phyloP scores from a whole-genome alignment of 2,329 filamentous ascomycete genomes.

The Aspergillus tubingensis region DNA sequence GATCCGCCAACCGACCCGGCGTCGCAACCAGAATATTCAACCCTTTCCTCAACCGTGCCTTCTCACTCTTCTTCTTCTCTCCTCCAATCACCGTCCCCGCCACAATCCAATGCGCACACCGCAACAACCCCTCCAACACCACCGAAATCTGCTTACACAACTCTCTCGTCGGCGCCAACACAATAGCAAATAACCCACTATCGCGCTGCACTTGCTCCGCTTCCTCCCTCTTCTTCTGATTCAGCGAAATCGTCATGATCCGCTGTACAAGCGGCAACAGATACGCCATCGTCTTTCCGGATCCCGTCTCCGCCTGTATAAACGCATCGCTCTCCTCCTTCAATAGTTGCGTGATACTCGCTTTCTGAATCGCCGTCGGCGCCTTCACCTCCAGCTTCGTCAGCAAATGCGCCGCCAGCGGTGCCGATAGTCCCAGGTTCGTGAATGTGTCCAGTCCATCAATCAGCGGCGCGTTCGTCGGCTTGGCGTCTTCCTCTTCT shows the following conservation, averaged over 20 bases:
- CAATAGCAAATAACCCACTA: constrained; percentile 87
- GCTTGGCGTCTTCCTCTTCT: constrained; percentile 53
- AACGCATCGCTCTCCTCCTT: constrained; percentile 86
- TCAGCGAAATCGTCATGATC: constrained; percentile 70
- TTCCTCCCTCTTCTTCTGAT: constrained; percentile 6
- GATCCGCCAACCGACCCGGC: constrained; percentile 85
- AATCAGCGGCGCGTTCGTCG: constrained; percentile 87
- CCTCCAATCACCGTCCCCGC: constrained; percentile 79
- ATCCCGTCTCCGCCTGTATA: constrained; percentile 94
- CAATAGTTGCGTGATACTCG: constrained; percentile 77
- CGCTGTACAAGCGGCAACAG: constrained; percentile 88
- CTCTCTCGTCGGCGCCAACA: constrained; percentile 92
- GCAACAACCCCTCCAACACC: constrained; percentile 80
- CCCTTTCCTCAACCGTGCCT: constrained; percentile 88
- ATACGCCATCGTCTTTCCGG: constrained; percentile 96
- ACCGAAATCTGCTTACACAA: constrained; percentile 89
- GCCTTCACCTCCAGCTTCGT: constrained; percentile 85
- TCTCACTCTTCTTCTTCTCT: constrained; percentile 78
- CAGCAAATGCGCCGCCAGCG: constrained; percentile 77
- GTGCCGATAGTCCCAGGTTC: constrained; percentile 76
- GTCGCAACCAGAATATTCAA: constrained; percentile 96
- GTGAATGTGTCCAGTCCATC: constrained; percentile 85
- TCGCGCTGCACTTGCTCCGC: constrained; percentile 67
- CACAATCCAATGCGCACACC: constrained; percentile 93
- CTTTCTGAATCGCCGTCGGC: constrained; percentile 92